A percentile compares a stretch with the other conserved stretches of the same genome.
Conservation (phyloP, 371 early-diverging fungal genomes). For the Apophysomyces trapeziformis region DNA sequence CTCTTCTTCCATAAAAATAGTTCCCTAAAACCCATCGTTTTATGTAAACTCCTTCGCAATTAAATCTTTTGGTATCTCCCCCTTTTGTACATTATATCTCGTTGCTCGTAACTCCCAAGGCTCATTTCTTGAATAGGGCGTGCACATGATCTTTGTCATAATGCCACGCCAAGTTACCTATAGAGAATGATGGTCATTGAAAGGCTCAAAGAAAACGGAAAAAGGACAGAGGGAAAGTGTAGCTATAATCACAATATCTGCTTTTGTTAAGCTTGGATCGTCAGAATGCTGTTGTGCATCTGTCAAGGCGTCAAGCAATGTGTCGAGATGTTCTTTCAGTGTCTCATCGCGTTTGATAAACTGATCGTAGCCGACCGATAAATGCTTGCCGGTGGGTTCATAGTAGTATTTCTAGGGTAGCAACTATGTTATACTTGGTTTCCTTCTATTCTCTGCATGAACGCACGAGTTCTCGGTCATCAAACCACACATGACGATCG, state of each 20-base stretch:
- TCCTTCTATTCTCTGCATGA: neutral
- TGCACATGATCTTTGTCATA: conserved; percentile 81
- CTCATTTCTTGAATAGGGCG: conserved; percentile 78
- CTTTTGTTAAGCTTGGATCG: conserved; percentile 18
- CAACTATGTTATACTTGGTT: neutral
- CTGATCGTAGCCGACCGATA: conserved; percentile 62
- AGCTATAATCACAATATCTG: conserved; percentile 47
- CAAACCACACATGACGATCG: conserved; percentile 62
- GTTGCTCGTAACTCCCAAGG: conserved; percentile 84
- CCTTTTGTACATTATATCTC: conserved; percentile 56
- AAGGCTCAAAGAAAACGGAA: too few species aligned
- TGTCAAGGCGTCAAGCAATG: conserved; percentile 70
- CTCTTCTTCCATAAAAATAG: conserved; percentile 80
- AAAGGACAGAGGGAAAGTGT: neutral
- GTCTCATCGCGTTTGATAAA: conserved; percentile 67
- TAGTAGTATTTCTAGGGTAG: conserved; percentile 70
- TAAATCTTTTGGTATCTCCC: neutral
- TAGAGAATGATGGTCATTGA: neutral
- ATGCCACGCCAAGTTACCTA: conserved; percentile 78
- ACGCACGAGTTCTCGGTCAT: conserved; percentile 70
- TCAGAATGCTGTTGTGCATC: conserved; percentile 18
- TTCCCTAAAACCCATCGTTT: conserved; percentile 37
- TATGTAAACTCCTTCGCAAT: neutral
- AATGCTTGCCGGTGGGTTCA: conserved; percentile 57
- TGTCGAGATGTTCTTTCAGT: conserved; percentile 81